Evolutionary conservation across 768 basidiomycete genomes (phyloP).

Genomic region (Termitomyces sp.): DNA sequence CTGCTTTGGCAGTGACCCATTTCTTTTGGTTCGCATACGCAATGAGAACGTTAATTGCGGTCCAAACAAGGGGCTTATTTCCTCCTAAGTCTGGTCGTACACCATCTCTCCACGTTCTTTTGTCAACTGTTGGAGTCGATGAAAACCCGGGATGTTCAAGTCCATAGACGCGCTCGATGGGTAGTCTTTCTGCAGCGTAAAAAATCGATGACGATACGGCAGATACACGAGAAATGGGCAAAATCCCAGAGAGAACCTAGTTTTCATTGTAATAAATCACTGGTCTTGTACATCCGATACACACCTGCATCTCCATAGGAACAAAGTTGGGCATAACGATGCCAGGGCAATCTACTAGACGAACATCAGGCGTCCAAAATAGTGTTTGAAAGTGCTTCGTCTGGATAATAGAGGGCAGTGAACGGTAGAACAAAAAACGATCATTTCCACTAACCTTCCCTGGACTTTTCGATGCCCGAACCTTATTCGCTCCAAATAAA

Average conservation of each 20-base stretch:
- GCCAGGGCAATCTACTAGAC: slow-evolving; percentile 94
- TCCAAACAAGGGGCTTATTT: slow-evolving; percentile 52
- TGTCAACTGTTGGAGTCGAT: slow-evolving; percentile 47
- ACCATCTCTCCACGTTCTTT: slow-evolving; percentile 76
- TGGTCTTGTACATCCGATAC: slow-evolving; percentile 13
- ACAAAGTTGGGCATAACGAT: slow-evolving; percentile 86
- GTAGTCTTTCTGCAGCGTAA: slow-evolving; percentile 63
- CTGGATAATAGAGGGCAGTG: slow-evolving; percentile 32
- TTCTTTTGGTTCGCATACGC: slow-evolving; percentile 77
- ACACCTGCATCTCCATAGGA: slow-evolving; percentile 81
- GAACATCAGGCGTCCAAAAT: slow-evolving; percentile 83
- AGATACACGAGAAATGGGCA: slow-evolving; percentile 81
- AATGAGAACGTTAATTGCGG: slow-evolving; percentile 80
- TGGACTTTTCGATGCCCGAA: slow-evolving; percentile 81
- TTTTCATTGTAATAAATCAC: slow-evolving; percentile 6
- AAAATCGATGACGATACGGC: slow-evolving; percentile 84
- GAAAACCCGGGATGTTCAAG: slow-evolving; percentile 51
- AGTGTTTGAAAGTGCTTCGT: slow-evolving; percentile 96
- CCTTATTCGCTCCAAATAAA: slow-evolving; percentile 75
- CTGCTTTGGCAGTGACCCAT: slow-evolving; percentile 90
- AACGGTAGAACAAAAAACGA: background rate
- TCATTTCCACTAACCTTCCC: slow-evolving; percentile 58
- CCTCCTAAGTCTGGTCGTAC: slow-evolving; percentile 25
- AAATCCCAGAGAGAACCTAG: slow-evolving; percentile 66
- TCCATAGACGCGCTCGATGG: slow-evolving; percentile 69